Evolutionary conservation across 2,329 filamentous ascomycete genomes (phyloP).

Genomic region (Pezicula neosporulosa): DNA sequence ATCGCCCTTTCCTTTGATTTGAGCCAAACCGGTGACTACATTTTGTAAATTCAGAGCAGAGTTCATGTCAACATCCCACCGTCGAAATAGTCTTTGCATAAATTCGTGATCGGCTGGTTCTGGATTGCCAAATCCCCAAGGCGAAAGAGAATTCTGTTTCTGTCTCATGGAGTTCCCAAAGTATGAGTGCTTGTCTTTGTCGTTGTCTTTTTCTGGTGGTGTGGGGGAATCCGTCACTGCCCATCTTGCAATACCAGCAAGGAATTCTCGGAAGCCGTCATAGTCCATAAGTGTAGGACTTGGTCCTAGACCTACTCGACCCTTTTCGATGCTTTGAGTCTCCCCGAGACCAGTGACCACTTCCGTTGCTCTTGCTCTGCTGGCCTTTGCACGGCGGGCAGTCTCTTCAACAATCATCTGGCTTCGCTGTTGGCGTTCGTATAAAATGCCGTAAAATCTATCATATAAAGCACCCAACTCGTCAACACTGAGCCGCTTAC

Average conservation of each 20-base stretch:
- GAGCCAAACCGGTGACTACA: conserved; percentile 84
- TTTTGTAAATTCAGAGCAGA: conserved; percentile 84
- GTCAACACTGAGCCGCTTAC: conserved; percentile 81
- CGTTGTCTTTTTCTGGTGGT: conserved; percentile 44
- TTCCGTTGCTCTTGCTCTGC: conserved; percentile 48
- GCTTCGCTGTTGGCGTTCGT: conserved; percentile 84
- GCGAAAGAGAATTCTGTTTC: conserved; percentile 29
- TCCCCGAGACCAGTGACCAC: conserved; percentile 35
- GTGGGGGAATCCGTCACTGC: conserved; percentile 82
- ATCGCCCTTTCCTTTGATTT: conserved; percentile 88
- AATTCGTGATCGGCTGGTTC: conserved; percentile 93
- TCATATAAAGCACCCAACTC: conserved; percentile 92
- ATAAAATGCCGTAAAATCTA: conserved; percentile 86
- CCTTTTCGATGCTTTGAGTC: conserved; percentile 67
- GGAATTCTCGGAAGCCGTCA: conserved; percentile 89
- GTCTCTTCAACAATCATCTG: conserved; percentile 75
- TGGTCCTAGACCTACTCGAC: conserved; percentile 81
- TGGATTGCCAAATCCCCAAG: conserved; percentile 55
- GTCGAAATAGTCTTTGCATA: conserved; percentile 78
- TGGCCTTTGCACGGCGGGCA: conserved; percentile 61
- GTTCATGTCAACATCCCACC: conserved; percentile 79
- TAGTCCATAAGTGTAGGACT: conserved; percentile 97
- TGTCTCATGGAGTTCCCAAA: conserved; percentile 50
- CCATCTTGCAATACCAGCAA: conserved; percentile 88
- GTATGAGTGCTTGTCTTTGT: conserved; percentile 58